phyloP scores from a whole-genome alignment of 352 stramenopile species.

The Phytopythium kandeliae region DNA sequence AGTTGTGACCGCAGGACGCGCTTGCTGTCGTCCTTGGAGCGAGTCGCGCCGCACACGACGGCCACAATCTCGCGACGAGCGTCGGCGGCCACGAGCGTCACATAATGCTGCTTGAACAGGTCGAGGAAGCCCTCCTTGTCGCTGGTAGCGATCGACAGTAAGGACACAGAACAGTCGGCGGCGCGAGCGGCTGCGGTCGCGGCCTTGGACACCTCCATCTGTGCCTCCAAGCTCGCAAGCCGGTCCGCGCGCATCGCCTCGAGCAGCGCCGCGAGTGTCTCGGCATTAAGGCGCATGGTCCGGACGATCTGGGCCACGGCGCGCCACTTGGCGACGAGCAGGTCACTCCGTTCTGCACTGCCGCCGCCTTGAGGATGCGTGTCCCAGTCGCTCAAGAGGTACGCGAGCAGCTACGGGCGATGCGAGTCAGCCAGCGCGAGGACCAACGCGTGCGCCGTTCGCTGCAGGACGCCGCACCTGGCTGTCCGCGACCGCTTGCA shows the following conservation, averaged over 20 bases:
- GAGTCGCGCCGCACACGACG: constrained; percentile 21
- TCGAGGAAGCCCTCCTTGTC: constrained; percentile 19
- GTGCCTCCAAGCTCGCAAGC: constrained; percentile 17
- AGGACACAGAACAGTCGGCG: neutral
- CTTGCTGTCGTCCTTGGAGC: constrained; percentile 49
- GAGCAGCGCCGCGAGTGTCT: constrained; percentile 12
- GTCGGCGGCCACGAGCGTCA: constrained; percentile 30
- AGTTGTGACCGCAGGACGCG: constrained; percentile 25
- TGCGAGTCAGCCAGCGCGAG: neutral
- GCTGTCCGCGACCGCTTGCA: neutral
- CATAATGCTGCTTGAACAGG: constrained; percentile 74
- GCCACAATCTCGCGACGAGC: constrained; percentile 26
- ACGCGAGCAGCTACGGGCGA: constrained; percentile 3
- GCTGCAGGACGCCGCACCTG: neutral
- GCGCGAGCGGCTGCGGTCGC: neutral
- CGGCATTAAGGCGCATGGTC: neutral
- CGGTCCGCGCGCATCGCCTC: constrained; percentile 14
- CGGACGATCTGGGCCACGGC: neutral
- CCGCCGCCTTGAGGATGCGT: neutral
- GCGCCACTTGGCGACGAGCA: constrained; percentile 4
- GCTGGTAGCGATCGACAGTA: constrained; percentile 13
- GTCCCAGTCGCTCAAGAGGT: neutral
- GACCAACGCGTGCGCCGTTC: neutral
- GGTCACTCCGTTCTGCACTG: neutral
- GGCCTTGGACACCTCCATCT: constrained; percentile 10